Base-by-base conservation (phyloP, 176 grass and related monocot genomes). In the Pontederia crassipes region DNA sequence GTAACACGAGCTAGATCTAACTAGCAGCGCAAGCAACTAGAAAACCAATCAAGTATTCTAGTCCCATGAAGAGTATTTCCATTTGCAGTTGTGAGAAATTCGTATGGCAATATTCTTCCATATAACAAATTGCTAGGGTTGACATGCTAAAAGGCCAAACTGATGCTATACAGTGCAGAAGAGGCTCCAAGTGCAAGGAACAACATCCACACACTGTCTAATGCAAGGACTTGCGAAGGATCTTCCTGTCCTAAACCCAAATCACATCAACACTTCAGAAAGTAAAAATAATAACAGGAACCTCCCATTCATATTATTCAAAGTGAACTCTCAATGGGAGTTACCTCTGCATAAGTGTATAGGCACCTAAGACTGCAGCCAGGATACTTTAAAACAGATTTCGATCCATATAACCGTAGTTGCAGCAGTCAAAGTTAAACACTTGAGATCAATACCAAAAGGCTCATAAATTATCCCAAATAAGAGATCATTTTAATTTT, bases 221-320 rank as follows among this genome's bases (percentile, higher is more conserved):
- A 53, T 13, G 84, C 81, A 64, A 98, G 67, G 67, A 83, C 68
- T 81, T 90, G 69, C 10, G 93, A 86, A 51, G 78, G 60, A 71
- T 98, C 93, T 83, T 92, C 93, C 93, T 92, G 93, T 71, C 87
- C 81, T 91, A 91, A 15, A 86, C 79, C 69, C 79, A 83, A 70
- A 72, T 61, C 63, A 77, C 26, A 77, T 17, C 10, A 66, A 73
- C 82, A 83, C 66, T 56, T 61, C 45, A 20, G 62, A 84, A 53
- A 35, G 77, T 72, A 82, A 72, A 77, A 46, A 35, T 40, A 40
- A 40, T 40, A 40, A 40, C 32, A 40, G 32, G 32, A 40, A 40
- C 32, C 32, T 40, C 32, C 32, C 32, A 53, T 26, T 62, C 0
- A n/a, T 12, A 27, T 45, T 10, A 59, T 52, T 32, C 12, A 28